Percentiles rank a stretch among this genome's conserved stretches.
Conservation (phyloP, 2,329 filamentous ascomycete species). For the Talaromyces rugulosus region DNA sequence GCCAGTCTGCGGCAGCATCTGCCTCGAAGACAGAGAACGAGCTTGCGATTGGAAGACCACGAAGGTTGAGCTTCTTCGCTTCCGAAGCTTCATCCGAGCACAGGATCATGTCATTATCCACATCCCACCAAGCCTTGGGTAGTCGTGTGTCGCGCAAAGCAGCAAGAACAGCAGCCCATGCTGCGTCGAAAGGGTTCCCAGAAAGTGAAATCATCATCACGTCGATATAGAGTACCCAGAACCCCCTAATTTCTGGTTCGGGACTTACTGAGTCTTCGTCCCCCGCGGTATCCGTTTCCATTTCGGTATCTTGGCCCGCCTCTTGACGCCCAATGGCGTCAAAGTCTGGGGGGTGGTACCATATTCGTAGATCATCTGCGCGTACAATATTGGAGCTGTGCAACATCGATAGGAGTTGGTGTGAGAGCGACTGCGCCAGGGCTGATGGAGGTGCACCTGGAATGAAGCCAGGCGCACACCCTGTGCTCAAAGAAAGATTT, state of each 20-base stretch:
- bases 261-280: slow-evolving; percentile 34
- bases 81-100: slow-evolving; percentile 62
- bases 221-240: slow-evolving; percentile 94
- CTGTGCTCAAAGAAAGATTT: slow-evolving; percentile 88
- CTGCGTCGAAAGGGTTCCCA: slow-evolving; percentile 86
- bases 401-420: slow-evolving; percentile 71
- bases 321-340: slow-evolving; percentile 27
- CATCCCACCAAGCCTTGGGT: slow-evolving; percentile 77
- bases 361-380: slow-evolving; percentile 68
- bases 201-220: slow-evolving; percentile 92
- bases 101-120: slow-evolving; percentile 71
- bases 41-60: slow-evolving; percentile 67
- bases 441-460: slow-evolving; percentile 77
- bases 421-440: slow-evolving; percentile 79
- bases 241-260: slow-evolving; percentile 64
- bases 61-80: slow-evolving; percentile 55
- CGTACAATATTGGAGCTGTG: slow-evolving; percentile 66
- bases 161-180: slow-evolving; percentile 78
- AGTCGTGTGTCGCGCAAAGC: slow-evolving; percentile 74
- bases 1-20: slow-evolving; percentile 38
- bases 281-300: slow-evolving; percentile 37
- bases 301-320: slow-evolving; percentile 44
- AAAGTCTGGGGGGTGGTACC: slow-evolving; percentile 51
- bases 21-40: slow-evolving; percentile 76
- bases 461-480: slow-evolving; percentile 78